Conservation (phyloP, 169 alveolate genomes). For the Haemoproteus tartakovskyi region DNA sequence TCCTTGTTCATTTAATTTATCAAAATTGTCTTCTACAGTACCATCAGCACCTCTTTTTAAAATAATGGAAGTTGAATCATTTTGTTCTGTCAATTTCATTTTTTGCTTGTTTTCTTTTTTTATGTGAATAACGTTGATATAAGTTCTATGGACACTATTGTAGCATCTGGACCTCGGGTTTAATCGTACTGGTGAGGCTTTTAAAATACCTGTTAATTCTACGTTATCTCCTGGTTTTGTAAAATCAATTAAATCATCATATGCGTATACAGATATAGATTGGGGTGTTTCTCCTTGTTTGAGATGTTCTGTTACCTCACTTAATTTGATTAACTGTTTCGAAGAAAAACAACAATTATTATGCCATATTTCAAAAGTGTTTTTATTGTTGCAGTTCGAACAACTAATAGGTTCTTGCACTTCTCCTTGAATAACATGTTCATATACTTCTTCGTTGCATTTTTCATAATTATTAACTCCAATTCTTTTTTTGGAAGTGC, state of each 20-base stretch:
- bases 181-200: conserved; percentile 92
- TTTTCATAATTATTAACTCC: conserved; percentile 78
- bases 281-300: conserved; percentile 95
- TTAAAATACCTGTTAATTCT: conserved; percentile 94
- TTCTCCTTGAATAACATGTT: conserved; percentile 90
- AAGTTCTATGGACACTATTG: conserved; percentile 90
- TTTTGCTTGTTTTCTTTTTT: conserved; percentile 71
- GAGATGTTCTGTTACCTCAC: conserved; percentile 90
- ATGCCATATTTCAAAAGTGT: conserved; percentile 91
- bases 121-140: conserved; percentile 90
- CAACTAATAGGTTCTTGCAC: conserved; percentile 95
- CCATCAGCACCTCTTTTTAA: conserved; percentile 65
- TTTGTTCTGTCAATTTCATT: conserved; percentile 65
- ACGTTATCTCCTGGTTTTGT: conserved; percentile 97
- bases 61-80: conserved; percentile 40
- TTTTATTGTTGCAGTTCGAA: conserved; percentile 87
- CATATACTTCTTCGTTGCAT: conserved; percentile 86
- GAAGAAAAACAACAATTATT: conserved; percentile 93
- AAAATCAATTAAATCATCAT: conserved; percentile 93
- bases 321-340: conserved; percentile 91
- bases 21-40: conserved; percentile 66
- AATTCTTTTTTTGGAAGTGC: conserved; percentile 86
- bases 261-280: conserved; percentile 86
- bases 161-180: conserved; percentile 87
- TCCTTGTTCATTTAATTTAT: conserved; percentile 62